Conservation (phyloP, 192 early-diverging fungal species). For the Diversispora epigaea region DNA sequence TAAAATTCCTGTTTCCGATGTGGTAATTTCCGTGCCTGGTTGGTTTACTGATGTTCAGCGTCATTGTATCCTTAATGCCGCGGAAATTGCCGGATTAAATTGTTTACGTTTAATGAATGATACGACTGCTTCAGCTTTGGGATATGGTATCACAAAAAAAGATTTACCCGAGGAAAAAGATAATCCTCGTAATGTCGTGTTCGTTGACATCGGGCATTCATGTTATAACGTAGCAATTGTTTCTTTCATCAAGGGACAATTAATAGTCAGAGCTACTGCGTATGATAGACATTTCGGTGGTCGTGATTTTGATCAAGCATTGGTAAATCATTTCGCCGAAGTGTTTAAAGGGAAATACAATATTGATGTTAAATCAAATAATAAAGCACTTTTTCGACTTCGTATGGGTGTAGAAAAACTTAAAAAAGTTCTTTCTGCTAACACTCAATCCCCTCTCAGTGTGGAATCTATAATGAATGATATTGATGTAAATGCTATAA, state of each 20-base stretch:
- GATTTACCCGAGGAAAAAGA: constrained; percentile 91
- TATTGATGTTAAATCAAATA: constrained; percentile 85
- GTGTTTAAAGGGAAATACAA: constrained; percentile 95
- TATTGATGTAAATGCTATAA: constrained; percentile 83
- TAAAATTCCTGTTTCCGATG: constrained; percentile 83
- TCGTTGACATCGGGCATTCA: constrained; percentile 95
- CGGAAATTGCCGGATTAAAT: constrained; percentile 87
- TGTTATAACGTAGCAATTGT: constrained; percentile 83
- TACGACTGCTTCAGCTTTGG: constrained; percentile 88
- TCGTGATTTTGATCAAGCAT: constrained; percentile 90
- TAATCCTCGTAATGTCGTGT: constrained; percentile 84
- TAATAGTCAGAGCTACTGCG: constrained; percentile 85
- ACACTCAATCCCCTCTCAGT: constrained; percentile 85
- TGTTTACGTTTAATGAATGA: constrained; percentile 92
- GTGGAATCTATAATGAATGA: constrained; percentile 97
- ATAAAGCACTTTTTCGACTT: constrained; percentile 89
- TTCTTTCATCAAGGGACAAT: constrained; percentile 93
- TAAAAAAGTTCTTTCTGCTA: constrained; percentile 96
- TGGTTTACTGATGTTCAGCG: constrained; percentile 97
- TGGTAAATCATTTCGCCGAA: constrained; percentile 81
- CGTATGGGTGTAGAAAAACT: constrained; percentile 87
- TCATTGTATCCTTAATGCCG: constrained; percentile 81
- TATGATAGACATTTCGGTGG: constrained; percentile 95
- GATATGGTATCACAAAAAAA: constrained; percentile 97
- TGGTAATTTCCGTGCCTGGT: constrained; percentile 88